phyloP scores from a whole-genome alignment of 2,329 filamentous ascomycete species.

The Diaporthe citriasiana region DNA sequence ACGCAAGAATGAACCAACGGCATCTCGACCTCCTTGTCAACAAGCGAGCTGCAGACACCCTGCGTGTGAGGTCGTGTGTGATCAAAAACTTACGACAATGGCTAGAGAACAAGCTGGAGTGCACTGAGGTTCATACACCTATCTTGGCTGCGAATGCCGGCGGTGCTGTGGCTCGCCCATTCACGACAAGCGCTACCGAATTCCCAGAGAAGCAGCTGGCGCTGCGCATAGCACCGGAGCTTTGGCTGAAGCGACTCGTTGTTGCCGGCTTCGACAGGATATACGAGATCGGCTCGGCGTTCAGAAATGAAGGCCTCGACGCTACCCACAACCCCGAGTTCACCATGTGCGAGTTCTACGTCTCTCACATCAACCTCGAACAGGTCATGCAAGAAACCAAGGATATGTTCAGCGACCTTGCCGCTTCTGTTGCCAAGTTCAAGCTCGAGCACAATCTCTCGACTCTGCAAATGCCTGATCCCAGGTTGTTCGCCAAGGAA shows the following conservation, averaged over 20 bases:
- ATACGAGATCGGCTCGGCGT: conserved; percentile 93
- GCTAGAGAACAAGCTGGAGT: conserved; percentile 54
- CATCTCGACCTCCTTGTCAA: conserved; percentile 91
- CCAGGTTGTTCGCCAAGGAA: conserved; percentile 17
- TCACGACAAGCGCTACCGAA: conserved; percentile 83
- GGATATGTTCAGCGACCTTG: conserved; percentile 73
- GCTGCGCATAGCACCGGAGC: conserved; percentile 90
- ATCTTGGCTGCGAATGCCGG: conserved; percentile 86
- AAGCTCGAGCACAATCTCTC: neutral
- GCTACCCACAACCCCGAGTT: conserved; percentile 97
- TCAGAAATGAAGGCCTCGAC: conserved; percentile 94
- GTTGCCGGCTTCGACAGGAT: conserved; percentile 89
- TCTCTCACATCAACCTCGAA: conserved; percentile 82
- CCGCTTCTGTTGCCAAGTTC: conserved; percentile 48
- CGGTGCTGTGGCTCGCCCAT: conserved; percentile 90
- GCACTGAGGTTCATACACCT: conserved; percentile 85
- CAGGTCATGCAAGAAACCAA: conserved; percentile 84
- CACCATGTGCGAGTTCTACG: conserved; percentile 97
- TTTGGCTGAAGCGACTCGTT: conserved; percentile 94
- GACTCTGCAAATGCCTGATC: conserved; percentile 12
- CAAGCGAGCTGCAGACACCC: conserved; percentile 73
- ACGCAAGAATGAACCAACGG: conserved; percentile 80
- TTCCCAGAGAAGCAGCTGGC: conserved; percentile 79
- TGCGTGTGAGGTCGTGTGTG: conserved; percentile 81
- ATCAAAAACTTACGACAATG: conserved; percentile 80